A percentile compares a stretch with the other conserved stretches of the same genome.
These are phyloP conservation scores for Hypholoma fasciculare DNA, from an alignment of 768 basidiomycete genomes.

Conservation along the genomic window DNA sequence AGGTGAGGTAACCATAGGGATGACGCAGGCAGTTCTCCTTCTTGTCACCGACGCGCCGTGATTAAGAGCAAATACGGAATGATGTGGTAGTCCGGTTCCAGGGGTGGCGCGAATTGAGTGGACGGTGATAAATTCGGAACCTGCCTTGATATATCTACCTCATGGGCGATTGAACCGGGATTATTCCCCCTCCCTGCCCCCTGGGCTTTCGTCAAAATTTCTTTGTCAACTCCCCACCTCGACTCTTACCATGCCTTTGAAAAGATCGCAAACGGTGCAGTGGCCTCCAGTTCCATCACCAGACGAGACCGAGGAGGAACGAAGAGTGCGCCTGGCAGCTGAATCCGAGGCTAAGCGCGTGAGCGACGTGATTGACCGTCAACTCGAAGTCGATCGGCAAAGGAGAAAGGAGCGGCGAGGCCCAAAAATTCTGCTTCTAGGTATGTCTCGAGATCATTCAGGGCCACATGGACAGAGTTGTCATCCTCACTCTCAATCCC, in stretches of 20 bases:
- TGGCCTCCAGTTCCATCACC: conserved; percentile 29
- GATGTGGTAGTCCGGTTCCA: conserved; percentile 2
- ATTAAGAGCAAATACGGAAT: background rate
- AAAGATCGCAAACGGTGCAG: conserved; percentile 8
- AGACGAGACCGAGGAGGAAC: conserved; percentile 43
- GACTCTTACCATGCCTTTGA: conserved; percentile 4
- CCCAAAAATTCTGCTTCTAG: conserved; percentile 57
- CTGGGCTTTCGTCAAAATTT: background rate
- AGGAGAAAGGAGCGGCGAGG: conserved; percentile 35
- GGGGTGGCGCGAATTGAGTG: conserved; percentile 16
- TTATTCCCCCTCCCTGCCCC: background rate
- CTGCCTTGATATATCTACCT: conserved; percentile 19
- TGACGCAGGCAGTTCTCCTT: background rate
- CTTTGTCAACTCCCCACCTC: background rate
- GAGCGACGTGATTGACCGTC: conserved; percentile 58
- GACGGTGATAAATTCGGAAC: conserved; percentile 12
- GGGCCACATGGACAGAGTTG: background rate
- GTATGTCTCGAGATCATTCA: conserved; percentile 29
- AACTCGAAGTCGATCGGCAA: conserved; percentile 46
- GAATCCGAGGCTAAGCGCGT: conserved; percentile 52
- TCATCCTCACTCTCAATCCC: background rate
- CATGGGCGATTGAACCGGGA: background rate
- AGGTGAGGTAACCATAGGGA: conserved; percentile 3
- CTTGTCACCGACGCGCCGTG: conserved; percentile 5
- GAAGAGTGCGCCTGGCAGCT: conserved; percentile 35